Conservation (phyloP, 805 yeast species). For the Starmerella gropengiesseri region DNA sequence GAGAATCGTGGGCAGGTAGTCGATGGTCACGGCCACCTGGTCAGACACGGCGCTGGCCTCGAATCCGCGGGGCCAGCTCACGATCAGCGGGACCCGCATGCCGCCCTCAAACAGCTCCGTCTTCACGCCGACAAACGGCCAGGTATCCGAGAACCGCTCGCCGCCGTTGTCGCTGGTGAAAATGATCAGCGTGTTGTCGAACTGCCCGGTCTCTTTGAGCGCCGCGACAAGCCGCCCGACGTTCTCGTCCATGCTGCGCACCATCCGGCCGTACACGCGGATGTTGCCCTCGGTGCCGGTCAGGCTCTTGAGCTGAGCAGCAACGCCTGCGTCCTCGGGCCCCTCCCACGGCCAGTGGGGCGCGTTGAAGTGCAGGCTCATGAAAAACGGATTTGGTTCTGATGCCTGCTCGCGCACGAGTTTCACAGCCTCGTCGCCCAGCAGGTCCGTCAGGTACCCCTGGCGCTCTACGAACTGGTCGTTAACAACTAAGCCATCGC, state of each 20-base stretch:
- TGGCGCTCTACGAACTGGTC: slow-evolving; percentile 22
- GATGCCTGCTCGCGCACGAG: slow-evolving; percentile 24
- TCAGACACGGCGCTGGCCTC: slow-evolving; percentile 25
- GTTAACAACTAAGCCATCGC: slow-evolving; percentile 21
- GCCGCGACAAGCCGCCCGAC: slow-evolving; percentile 40
- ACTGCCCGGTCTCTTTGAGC: slow-evolving; percentile 35
- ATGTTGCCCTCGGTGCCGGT: slow-evolving; percentile 45
- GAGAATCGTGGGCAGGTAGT: slow-evolving; percentile 45
- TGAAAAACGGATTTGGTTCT: slow-evolving; percentile 42
- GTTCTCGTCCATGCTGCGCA: slow-evolving; percentile 42
- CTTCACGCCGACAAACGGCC: slow-evolving; percentile 42
- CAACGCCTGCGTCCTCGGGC: slow-evolving; percentile 34
- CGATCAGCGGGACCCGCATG: slow-evolving; percentile 44
- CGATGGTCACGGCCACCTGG: slow-evolving; percentile 48
- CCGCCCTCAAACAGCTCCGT: slow-evolving; percentile 54
- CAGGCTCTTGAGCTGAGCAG: slow-evolving; percentile 39
- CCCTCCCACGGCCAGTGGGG: slow-evolving; percentile 64
- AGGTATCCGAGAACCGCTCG: slow-evolving; percentile 49
- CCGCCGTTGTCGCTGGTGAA: slow-evolving; percentile 60
- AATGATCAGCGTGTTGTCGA: slow-evolving; percentile 44
- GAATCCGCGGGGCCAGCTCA: slow-evolving; percentile 34
- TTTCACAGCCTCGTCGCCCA: slow-evolving; percentile 28
- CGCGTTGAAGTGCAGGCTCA: slow-evolving; percentile 47
- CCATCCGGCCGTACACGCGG: slow-evolving; percentile 51
- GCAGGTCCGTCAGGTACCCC: slow-evolving; percentile 23